Conservation (phyloP, 108 stramenopile species). For the Cylindrotheca closterium region DNA sequence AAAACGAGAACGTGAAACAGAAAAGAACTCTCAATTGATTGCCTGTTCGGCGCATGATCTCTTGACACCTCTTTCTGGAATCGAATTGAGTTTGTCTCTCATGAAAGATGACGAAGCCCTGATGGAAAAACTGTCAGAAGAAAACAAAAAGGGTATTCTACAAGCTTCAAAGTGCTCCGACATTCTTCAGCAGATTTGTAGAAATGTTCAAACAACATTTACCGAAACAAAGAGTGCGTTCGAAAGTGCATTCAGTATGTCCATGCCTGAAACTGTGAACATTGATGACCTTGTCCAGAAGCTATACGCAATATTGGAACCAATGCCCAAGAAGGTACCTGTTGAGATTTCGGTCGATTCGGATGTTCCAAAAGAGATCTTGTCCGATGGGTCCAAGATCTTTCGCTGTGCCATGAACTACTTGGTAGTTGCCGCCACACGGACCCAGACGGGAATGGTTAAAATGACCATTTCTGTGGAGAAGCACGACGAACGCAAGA, state of each 20-base stretch:
- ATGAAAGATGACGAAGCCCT: conserved; percentile 50
- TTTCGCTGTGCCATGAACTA: conserved; percentile 68
- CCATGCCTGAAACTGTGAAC: conserved; percentile 13
- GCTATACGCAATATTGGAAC: conserved; percentile 37
- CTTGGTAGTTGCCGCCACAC: conserved; percentile 20
- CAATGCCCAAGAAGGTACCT: conserved; percentile 48
- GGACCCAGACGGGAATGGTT: conserved; percentile 21
- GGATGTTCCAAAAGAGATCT: conserved; percentile 39
- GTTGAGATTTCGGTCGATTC: conserved; percentile 41
- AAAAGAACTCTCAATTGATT: conserved; percentile 51
- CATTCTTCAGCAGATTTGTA: conserved; percentile 58
- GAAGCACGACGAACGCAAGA: not conserved
- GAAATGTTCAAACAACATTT: conserved; percentile 34
- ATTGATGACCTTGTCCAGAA: conserved; percentile 41
- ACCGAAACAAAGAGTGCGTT: conserved; percentile 36
- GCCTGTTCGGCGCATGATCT: conserved; percentile 75
- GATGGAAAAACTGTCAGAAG: conserved; percentile 16
- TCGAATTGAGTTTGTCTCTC: conserved; percentile 52
- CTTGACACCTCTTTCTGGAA: conserved; percentile 58
- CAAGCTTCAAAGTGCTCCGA: conserved; percentile 36
- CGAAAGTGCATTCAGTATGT: conserved; percentile 9
- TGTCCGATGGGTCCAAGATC: conserved; percentile 59
- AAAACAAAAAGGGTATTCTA: conserved; percentile 45
- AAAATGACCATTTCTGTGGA: not conserved
- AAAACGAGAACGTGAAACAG: conserved; percentile 25